Evolutionary conservation across 331 rosid species (phyloP), one percentile per base, ranked within the genome.

Genomic region (Arachis monticola): DNA sequence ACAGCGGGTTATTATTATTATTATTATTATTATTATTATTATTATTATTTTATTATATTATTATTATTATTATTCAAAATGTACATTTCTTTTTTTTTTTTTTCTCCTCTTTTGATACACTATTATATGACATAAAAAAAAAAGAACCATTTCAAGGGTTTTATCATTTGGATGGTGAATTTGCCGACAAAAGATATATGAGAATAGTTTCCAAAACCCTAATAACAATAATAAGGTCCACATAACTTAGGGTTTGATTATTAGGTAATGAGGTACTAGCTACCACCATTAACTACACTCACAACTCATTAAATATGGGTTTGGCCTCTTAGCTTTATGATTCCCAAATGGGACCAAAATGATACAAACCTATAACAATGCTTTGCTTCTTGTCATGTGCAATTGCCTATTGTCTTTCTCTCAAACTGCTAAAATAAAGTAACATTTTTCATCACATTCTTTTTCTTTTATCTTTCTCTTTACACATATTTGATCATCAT

Each of bases 401-500:
- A 81, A 78, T 57, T 74, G 74, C 73, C 46, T 48, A 77, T 47
- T 63, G 72, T 75, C 83, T 79, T 83, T 83, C 59, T 74, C 79
- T 63, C 45, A 79, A 79, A 75, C 81, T 79, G 65, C 84, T 71
- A 75, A 17, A 17, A 17, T 17, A 83, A 83, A 79, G 87, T 72
- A 72, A 75, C 81, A 79, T 76, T 81, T 35, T 74, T 73, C 73
- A 74, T 67, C 85, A 70, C 59, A 51, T 35, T 35, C 40, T 35
- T 35, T 35, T 35, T 35, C 40, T 2, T 35, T 35, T 35, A 17
- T 35, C 76, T 53, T 74, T 83, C 79, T 72, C 79, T 64, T 80
- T 73, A 64, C 40, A 46, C 76, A 73, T 73, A 77, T 70, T 41
- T 74, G 44, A 59, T 70, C 9, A 74, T 70, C 67, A 79, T 63